Base-by-base conservation (phyloP, 169 alveolate genomes). In the Cryptosporidium canis region DNA sequence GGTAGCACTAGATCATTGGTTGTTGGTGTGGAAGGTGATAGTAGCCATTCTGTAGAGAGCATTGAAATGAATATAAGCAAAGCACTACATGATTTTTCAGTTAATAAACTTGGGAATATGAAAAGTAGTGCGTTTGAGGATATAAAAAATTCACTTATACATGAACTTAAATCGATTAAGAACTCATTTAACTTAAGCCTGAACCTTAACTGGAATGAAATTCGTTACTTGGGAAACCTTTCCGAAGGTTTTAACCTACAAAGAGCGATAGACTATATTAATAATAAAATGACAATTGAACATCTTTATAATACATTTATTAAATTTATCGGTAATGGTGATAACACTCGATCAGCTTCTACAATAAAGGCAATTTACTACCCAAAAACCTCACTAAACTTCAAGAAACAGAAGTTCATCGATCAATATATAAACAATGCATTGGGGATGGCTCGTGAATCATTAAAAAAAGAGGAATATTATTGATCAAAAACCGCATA, bases 151-250 rank as follows among this genome's bases (percentile, higher is more conserved):
- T 3, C 87, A 77, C 27, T 77, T n/a, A 39, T 37, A 18, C 61
- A 56, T 39, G 70, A 77, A 55, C 3, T 58, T 11, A 58, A 55
- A 37, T 58, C 87, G 21, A 58, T 55, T 18, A 41, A 35, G 24
- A 58, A 61, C 39, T 77, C 87, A 39, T 77, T 77, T 77, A 21
- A 47, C 12, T 29, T 29, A 31, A 55, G 44, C 8, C 55, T 77
- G 12, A 37, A 37, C 45, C 72, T 58, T 37, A 41, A 77, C n/a
- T 77, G 87, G 87, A 65, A 77, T 77, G 77, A 77, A 35, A 77
- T 77, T 41, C 37, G 70, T 39, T 51, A 29, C 12, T 29, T 24
- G 11, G 61, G 83, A 2, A 21, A 37, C 18, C 31, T 37, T 11
- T 39, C 29, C 14, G 66, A 77, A 39, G 44, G 58, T 33, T 27